phyloP scores from a whole-genome alignment of 306 rosid species.

The Corylus avellana region DNA sequence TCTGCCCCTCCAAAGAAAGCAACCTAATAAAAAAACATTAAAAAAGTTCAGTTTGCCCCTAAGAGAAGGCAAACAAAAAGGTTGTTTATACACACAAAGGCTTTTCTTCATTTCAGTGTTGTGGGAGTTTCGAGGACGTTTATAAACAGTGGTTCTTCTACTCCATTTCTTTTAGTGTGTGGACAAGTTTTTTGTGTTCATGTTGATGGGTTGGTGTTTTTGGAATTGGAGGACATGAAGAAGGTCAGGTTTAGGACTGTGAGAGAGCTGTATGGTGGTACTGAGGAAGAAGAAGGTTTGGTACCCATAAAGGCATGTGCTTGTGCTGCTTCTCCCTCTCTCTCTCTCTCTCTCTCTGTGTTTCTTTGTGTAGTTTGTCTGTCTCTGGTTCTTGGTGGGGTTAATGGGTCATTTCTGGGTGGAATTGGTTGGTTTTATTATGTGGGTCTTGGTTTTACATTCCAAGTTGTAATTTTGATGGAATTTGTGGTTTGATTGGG shows the following conservation, averaged over 20 bases:
- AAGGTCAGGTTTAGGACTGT: constrained; percentile 8
- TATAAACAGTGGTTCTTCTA: neutral
- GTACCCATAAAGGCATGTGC: constrained; percentile 7
- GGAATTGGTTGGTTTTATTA: neutral
- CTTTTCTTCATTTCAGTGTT: neutral
- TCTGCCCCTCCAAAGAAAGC: neutral
- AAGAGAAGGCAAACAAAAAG: no score
- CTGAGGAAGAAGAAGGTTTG: neutral
- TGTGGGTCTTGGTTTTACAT: no score
- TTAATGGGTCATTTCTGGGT: neutral
- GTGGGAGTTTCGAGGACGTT: neutral
- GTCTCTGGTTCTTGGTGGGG: no score
- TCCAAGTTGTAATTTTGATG: neutral
- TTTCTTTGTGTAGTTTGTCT: no score
- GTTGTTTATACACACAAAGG: neutral
- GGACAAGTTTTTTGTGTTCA: neutral
- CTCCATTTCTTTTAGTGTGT: neutral
- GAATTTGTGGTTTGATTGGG: neutral
- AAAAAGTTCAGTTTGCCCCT: no score
- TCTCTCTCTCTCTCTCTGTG: neutral
- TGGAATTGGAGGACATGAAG: neutral
- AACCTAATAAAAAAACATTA: neutral
- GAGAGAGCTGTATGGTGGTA: neutral
- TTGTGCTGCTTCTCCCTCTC: neutral
- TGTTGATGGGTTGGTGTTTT: neutral